Evolutionary conservation across 148 eudicot species (phyloP).

Genomic region (Amaranthus palmeri): DNA sequence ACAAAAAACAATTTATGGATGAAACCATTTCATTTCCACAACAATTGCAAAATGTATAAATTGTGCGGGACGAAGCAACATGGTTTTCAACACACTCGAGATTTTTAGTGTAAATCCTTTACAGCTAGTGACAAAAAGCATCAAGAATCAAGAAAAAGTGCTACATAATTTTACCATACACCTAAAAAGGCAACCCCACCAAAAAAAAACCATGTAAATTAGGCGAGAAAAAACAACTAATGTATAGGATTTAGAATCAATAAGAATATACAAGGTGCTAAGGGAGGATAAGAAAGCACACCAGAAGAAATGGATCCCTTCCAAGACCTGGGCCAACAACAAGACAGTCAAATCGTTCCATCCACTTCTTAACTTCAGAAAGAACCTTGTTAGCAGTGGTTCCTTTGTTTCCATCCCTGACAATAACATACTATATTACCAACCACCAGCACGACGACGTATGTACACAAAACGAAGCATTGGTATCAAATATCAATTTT

Average conservation of each 20-base stretch:
- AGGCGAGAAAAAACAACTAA: background rate
- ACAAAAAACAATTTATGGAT: background rate
- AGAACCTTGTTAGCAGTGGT: slow-evolving; percentile 49
- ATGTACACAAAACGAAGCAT: background rate
- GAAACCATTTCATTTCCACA: background rate
- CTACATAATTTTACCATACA: background rate
- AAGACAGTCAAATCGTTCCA: slow-evolving; percentile 95
- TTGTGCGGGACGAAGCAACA: background rate
- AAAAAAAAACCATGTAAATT: too few relatives aligned
- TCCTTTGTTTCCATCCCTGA: slow-evolving; percentile 71
- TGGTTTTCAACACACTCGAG: too few relatives aligned
- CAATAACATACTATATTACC: slow-evolving; percentile 12
- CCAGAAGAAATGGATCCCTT: slow-evolving; percentile 95
- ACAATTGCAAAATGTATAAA: background rate
- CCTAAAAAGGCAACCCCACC: too few relatives aligned
- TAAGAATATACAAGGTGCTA: slow-evolving; percentile 3
- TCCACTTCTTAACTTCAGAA: slow-evolving; percentile 80
- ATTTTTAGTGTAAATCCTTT: background rate
- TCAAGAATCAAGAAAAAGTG: background rate
- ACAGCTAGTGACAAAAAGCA: background rate
- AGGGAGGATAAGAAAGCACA: slow-evolving; percentile 25
- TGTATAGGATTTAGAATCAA: background rate
- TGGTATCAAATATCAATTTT: slow-evolving; percentile 5
- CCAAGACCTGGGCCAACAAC: slow-evolving; percentile 99
- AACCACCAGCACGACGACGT: slow-evolving; percentile 1